These are phyloP conservation scores for Fusarium buxicola DNA, from an alignment of 2,329 filamentous ascomycete species.

Conservation along the genomic window DNA sequence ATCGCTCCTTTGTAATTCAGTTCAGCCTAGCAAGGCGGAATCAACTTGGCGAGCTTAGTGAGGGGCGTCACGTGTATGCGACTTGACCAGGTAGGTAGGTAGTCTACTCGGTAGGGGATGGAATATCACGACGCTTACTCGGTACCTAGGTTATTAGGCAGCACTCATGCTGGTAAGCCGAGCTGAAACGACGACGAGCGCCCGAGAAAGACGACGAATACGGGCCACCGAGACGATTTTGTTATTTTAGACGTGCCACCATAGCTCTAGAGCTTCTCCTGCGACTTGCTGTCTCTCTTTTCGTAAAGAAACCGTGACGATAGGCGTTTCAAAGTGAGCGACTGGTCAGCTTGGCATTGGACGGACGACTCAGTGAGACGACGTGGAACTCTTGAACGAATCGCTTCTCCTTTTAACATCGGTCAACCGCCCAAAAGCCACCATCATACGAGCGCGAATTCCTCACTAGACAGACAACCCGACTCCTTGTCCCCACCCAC, in stretches of 20 bases:
- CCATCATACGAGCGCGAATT: neutral
- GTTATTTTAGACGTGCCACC: conserved; percentile 16
- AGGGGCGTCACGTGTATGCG: conserved; percentile 34
- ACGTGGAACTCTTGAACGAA: conserved; percentile 15
- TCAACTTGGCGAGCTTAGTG: conserved; percentile 5
- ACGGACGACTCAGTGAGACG: conserved; percentile 31
- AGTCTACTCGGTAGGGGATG: too few species aligned
- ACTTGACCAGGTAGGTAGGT: conserved; percentile 7
- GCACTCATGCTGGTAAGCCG: conserved; percentile 41
- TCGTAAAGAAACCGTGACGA: conserved; percentile 20
- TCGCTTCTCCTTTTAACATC: conserved; percentile 4
- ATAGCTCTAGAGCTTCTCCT: neutral
- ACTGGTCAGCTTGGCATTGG: conserved; percentile 17
- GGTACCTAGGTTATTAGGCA: too few species aligned
- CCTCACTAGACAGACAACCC: neutral
- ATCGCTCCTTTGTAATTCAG: neutral
- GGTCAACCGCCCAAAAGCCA: neutral
- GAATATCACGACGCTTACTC: conserved; percentile 40
- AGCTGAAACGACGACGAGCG: conserved; percentile 37
- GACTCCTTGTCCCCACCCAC: conserved; percentile 9
- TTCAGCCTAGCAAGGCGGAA: conserved; percentile 3
- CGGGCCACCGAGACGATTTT: conserved; percentile 17
- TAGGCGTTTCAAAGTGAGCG: conserved; percentile 27
- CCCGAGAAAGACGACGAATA: conserved; percentile 14
- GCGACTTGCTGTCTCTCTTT: conserved; percentile 8